Base-by-base conservation (phyloP, 768 basidiomycete genomes). In the Hygrocybe punicea region DNA sequence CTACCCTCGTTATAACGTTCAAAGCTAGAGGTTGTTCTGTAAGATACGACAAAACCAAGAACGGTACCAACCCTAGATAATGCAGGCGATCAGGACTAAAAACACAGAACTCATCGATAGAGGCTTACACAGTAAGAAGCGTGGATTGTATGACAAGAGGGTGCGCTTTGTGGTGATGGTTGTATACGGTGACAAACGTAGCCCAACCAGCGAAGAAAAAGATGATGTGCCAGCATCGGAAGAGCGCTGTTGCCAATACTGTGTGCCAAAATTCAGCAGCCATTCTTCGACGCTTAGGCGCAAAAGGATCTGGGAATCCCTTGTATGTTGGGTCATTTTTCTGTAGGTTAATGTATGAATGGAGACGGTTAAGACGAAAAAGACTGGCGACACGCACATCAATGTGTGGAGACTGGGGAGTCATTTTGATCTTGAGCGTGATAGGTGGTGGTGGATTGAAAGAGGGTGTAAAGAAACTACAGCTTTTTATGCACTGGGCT, bases 1-100 rank as follows among this genome's bases (percentile, higher is more conserved):
- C 87, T 72, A 21, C 87, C 87, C 63, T 89, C 87, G 55, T 89
- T 88, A 68, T 89, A 89, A n/a, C 85, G 73, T 66, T 87, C 86
- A 62, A 86, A 87, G 37, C 84, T 85, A 4, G 86, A 83, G 10
- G 84, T 87, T 9, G 86, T 87, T 57, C 86, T 68, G 67, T 86
- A 87, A 0, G 85, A 85, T 51, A 89, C 82, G 35, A 89, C 81
- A 60, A 89, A 89, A 78, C 87, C 87, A 21, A 89, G 75, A 1
- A 89, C 84, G 4, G 85, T 87, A 78, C 87, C 78, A 48, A 78
- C 61, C 17, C 73, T 79, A 60, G 4, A 47, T 16, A 11, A 23
- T n/a, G n/a, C 56, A 14, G 7, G 44, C 6, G 23, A 7, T n/a
- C 51, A 52, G 7, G 16, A 13, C 23, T 2, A 42, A 16, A 14